Evolutionary conservation across 2,329 filamentous ascomycete genomes (phyloP), one percentile per base, ranked within the genome.

Genomic region (Microcyclospora tardicrescens): DNA sequence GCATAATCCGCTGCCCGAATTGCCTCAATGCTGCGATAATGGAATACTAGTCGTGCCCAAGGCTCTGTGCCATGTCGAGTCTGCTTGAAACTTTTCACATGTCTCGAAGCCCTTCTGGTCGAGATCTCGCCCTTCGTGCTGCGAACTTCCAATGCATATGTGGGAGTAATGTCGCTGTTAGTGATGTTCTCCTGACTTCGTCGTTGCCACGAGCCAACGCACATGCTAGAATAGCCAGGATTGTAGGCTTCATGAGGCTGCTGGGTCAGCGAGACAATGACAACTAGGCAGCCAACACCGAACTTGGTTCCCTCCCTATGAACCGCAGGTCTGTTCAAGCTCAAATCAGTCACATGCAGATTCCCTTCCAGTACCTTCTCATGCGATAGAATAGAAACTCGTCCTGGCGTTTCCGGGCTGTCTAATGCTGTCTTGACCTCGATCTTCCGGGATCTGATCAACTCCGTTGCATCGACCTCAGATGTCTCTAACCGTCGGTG

Each of bases 1-100:
- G 45, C 15, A 39, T 48, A 53, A 1, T 46, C 47, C 8, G 50
- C 46, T 14, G 24, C 24, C n/a, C 48, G 38, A 33, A 57, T 53
- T 10, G 43, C 41, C 16, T 44, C 43, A 35, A 52, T 38, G 28
- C 39, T 54, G 6, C 64, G 57, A 43, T 65, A 66, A 45, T 63
- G 59, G 43, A 65, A 66, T 13, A 60, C 53, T 35, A 65, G 59
- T 10, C 58, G 56, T 1, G 54, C 59, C 61, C 61, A 64, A 5
- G 61, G 55, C 34, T 54, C 47, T 12, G 39, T 43, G 1, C 62
- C 62, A 15, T 56, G 57, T 2, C 60, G 54, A 28, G 42, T 44
- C 10, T 43, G 35, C 11, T 39, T 40, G 30, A 42, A 45, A 24
- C 49, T 47, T 12, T 42, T 40, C 12, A 39, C 34, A 37, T 50